These are phyloP conservation scores for Rhodotorula mucilaginosa DNA, from an alignment of 1,284 basidiomycete species.

Conservation along the genomic window DNA sequence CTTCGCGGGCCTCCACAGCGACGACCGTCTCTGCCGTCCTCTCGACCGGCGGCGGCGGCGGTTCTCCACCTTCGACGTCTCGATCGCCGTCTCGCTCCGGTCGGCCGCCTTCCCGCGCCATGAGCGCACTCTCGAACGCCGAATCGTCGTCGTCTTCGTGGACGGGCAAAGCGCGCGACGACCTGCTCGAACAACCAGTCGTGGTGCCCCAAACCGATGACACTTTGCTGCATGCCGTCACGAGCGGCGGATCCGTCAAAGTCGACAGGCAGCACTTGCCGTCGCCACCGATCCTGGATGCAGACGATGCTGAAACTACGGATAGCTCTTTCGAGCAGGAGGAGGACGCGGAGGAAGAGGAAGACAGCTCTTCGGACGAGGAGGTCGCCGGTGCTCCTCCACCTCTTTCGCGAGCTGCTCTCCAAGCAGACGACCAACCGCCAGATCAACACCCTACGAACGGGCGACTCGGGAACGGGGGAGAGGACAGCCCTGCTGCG, in stretches of 20 bases:
- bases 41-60: not conserved
- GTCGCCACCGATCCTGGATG: too few relatives aligned
- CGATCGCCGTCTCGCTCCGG: not conserved
- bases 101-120: not conserved
- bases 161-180: not conserved
- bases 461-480: slow-evolving; percentile 7
- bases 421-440: not conserved
- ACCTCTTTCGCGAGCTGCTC: too few relatives aligned
- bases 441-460: not conserved
- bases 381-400: not conserved
- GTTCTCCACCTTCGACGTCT: not conserved
- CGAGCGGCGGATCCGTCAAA: not conserved
- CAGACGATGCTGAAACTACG: not conserved
- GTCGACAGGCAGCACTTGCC: not conserved
- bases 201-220: not conserved
- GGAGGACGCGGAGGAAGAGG: not conserved
- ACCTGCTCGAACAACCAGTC: not conserved
- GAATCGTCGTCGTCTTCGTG: not conserved
- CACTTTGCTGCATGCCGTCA: not conserved
- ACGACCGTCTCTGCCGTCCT: not conserved
- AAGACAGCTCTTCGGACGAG: not conserved
- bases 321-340: not conserved
- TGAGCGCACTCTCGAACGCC: not conserved
- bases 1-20: not conserved
- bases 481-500: not conserved